phyloP scores from a whole-genome alignment of 1,284 basidiomycete genomes.

The Ceraceosorus guamensis region DNA sequence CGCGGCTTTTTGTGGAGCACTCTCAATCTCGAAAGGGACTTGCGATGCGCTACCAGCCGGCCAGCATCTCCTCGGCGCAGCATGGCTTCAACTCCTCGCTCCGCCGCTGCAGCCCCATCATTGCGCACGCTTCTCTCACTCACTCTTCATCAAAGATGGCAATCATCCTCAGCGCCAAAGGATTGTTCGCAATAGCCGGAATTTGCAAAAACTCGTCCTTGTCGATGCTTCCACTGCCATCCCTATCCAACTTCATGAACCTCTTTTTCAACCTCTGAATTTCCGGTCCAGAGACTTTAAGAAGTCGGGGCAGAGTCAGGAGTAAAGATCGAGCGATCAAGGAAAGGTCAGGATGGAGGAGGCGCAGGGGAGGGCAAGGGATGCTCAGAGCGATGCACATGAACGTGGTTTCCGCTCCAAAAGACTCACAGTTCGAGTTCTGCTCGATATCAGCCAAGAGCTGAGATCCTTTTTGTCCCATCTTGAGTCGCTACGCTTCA shows the following conservation, averaged over 20 bases:
- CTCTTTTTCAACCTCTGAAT: slow-evolving; percentile 82
- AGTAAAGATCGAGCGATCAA: no score
- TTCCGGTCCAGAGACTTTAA: slow-evolving; percentile 19
- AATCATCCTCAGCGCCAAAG: slow-evolving; percentile 92
- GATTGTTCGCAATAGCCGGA: slow-evolving; percentile 97
- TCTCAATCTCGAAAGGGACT: no score
- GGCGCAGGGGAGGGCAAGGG: no score
- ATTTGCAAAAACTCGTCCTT: slow-evolving; percentile 97
- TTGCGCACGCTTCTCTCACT: slow-evolving; percentile 47
- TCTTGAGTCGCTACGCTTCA: slow-evolving; percentile 10
- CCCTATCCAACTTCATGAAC: slow-evolving; percentile 98
- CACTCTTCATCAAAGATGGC: slow-evolving; percentile 99
- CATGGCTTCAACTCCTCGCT: no score
- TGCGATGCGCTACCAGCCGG: slow-evolving; percentile 14
- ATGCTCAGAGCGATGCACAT: no score
- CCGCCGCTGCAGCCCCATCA: no score
- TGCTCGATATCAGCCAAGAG: slow-evolving; percentile 90
- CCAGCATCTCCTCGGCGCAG: slow-evolving; percentile 50
- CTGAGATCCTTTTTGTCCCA: slow-evolving; percentile 64
- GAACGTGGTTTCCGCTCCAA: no score
- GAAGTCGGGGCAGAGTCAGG: no score
- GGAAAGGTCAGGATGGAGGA: no score
- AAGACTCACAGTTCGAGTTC: slow-evolving; percentile 74
- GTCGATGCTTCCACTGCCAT: slow-evolving; percentile 95
- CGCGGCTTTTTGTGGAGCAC: no score